Evolutionary conservation across 352 stramenopile species (phyloP).

Genomic region (Pythium brachiatum): DNA sequence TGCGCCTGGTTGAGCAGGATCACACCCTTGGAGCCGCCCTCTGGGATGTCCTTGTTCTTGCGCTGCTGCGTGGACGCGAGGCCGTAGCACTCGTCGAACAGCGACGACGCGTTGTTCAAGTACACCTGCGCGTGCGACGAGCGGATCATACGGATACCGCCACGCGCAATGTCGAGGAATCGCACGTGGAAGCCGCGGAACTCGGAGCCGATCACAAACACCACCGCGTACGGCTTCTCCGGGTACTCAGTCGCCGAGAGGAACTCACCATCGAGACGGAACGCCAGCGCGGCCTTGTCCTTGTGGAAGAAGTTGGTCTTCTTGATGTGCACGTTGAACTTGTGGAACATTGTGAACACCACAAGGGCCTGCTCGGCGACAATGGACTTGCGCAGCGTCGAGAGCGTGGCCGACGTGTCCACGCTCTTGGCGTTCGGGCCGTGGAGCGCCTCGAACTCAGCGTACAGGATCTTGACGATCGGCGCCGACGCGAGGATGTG

Average conservation of each 20-base stretch:
- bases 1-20: conserved; percentile 93
- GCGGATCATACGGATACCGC: conserved; percentile 72
- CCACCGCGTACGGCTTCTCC: conserved; percentile 91
- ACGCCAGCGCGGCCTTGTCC: conserved; percentile 70
- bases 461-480: conserved; percentile 77
- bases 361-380: conserved; percentile 69
- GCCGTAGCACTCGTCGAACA: conserved; percentile 96
- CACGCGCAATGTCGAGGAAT: conserved; percentile 77
- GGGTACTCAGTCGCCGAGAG: conserved; percentile 69
- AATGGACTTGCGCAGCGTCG: conserved; percentile 67
- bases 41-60: conserved; percentile 99
- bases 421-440: conserved; percentile 40
- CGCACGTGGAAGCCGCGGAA: conserved; percentile 92
- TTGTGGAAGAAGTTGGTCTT: conserved; percentile 88
- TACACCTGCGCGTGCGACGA: conserved; percentile 88
- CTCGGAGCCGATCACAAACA: conserved; percentile 94
- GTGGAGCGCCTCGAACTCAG: conserved; percentile 75
- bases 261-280: conserved; percentile 76
- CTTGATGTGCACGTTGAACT: conserved; percentile 78
- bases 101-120: conserved; percentile 83
- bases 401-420: conserved; percentile 57
- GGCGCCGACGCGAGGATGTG: conserved; percentile 71
- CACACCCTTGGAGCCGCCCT: conserved; percentile 97
- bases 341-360: conserved; percentile 83
- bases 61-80: conserved; percentile 96